Percentiles rank a stretch among this genome's conserved stretches.
These are phyloP conservation scores for Elaeis oleifera DNA, from an alignment of 202 grass and related monocot genomes.

Conservation along the genomic window DNA sequence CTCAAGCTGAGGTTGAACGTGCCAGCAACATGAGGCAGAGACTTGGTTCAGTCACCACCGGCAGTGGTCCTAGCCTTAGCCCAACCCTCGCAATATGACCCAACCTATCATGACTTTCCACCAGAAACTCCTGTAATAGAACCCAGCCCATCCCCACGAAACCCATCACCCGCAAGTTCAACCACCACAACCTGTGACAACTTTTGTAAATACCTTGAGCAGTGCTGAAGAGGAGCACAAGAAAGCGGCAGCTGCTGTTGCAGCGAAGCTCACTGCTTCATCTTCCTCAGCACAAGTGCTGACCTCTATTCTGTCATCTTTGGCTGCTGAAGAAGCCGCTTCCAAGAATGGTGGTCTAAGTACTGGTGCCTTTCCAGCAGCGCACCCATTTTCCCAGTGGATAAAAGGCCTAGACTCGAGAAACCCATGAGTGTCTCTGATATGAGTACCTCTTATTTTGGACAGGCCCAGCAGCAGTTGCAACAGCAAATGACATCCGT, in stretches of 20 bases:
- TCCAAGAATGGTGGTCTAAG: constrained; percentile 26
- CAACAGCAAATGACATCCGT: constrained; percentile 27
- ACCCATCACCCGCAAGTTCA: constrained; percentile 27
- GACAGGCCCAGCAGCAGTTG: constrained; percentile 23
- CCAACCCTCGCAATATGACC: background rate
- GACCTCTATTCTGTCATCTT: constrained; percentile 55
- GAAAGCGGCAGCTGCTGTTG: constrained; percentile 77
- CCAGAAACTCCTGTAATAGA: constrained; percentile 27
- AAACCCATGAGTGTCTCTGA: constrained; percentile 29
- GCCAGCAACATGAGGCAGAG: constrained; percentile 39
- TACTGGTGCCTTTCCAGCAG: constrained; percentile 33
- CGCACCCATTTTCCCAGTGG: constrained; percentile 45
- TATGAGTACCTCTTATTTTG: constrained; percentile 30
- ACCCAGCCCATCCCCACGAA: constrained; percentile 16
- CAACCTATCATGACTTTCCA: constrained; percentile 20
- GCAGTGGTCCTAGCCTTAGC: constrained; percentile 23
- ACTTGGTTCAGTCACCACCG: constrained; percentile 18
- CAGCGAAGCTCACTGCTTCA: constrained; percentile 74
- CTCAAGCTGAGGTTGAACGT: constrained; percentile 41
- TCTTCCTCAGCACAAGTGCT: constrained; percentile 59
- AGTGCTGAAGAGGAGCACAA: constrained; percentile 50
- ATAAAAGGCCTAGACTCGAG: constrained; percentile 69
- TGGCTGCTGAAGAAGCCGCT: constrained; percentile 60
- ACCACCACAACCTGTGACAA: constrained; percentile 26
- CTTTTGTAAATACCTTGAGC: constrained; percentile 20